A percentile compares a stretch with the other conserved stretches of the same genome.
These are phyloP conservation scores for Circinella umbellata DNA, from an alignment of 371 early-diverging fungal species.

Conservation along the genomic window DNA sequence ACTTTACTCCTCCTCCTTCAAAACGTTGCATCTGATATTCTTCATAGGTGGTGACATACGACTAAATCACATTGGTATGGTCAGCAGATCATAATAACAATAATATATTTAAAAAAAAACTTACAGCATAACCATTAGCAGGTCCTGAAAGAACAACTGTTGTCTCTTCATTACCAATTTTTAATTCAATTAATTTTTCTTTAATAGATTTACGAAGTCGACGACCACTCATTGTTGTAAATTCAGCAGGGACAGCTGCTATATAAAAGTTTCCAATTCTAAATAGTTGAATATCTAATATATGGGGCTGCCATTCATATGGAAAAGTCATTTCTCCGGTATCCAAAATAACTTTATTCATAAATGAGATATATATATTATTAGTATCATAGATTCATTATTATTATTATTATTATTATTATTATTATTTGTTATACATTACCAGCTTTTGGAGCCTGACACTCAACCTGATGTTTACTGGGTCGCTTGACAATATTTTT, in stretches of 20 bases:
- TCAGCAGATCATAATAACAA: no score
- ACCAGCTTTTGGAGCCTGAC: conserved; percentile 69
- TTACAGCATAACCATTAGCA: conserved; percentile 55
- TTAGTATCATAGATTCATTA: no score
- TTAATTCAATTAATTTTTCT: conserved; percentile 39
- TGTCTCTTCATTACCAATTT: conserved; percentile 42
- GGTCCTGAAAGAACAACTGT: conserved; percentile 62
- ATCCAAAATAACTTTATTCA: conserved; percentile 47
- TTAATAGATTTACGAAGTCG: conserved; percentile 54
- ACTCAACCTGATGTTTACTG: conserved; percentile 41
- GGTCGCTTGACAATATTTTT: conserved; percentile 47
- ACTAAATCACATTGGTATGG: conserved; percentile 23
- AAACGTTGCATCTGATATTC: conserved; percentile 74
- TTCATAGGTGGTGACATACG: conserved; percentile 68
- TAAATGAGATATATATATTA: no score
- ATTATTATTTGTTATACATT: not conserved
- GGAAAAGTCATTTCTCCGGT: conserved; percentile 62
- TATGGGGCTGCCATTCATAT: conserved; percentile 61
- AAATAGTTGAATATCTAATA: conserved; percentile 60
- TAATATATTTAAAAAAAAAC: not conserved
- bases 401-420: no score
- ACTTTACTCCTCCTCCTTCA: conserved; percentile 63
- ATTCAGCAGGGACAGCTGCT: conserved; percentile 63
- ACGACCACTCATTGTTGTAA: conserved; percentile 74
- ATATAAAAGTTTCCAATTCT: conserved; percentile 63